Base-by-base conservation (phyloP, 2,329 filamentous ascomycete genomes). In the Aaosphaeria pasadenensis region DNA sequence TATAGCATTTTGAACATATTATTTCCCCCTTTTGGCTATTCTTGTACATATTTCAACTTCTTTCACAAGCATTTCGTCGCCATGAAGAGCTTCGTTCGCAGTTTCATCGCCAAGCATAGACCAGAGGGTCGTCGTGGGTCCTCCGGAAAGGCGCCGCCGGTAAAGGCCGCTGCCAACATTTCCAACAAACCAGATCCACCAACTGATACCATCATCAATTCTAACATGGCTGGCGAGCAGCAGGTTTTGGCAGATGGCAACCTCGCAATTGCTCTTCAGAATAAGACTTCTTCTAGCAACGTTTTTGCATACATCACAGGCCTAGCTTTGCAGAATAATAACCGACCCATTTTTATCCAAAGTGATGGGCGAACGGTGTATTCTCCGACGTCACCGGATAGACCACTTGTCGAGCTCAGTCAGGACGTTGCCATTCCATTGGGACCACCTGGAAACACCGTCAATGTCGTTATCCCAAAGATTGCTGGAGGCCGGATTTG, bases 291-390 rank as follows among this genome's bases (percentile, higher is more conserved):
- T 30, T 84, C 85, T 1, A 70, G 74, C 45, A 78, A 70, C 32
- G 79, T 84, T 39, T 89, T 82, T 59, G 87, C 84, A 17, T 87
- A 88, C 65, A 79, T 94, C 60, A 91, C 85, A 1, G 88, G 88
- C 17, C 74, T 77, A 13, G 82, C 83, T 31, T 62, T 85, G 40
- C 77, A 83, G 62, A 79, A 80, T 13, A 77, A 79, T 63, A 81
- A 82, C 57, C 75, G 75, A 11, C 74, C 85, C 17, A 78, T 85
- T 50, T 74, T 91, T 39, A 74, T 91, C 29, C 74, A 80, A 56
- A 72, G 84, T 11, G 86, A 91, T 60, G 87, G 87, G 42, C 71
- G 73, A 46, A 86, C 83, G 5, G 70, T 81, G 4, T 87, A 88
- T 70, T 84, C 80, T 52, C 88, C 88, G 1, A 61, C 67, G 0